phyloP scores from a whole-genome alignment of 495 filamentous ascomycete genomes.

The Schizothecium vesticola region DNA sequence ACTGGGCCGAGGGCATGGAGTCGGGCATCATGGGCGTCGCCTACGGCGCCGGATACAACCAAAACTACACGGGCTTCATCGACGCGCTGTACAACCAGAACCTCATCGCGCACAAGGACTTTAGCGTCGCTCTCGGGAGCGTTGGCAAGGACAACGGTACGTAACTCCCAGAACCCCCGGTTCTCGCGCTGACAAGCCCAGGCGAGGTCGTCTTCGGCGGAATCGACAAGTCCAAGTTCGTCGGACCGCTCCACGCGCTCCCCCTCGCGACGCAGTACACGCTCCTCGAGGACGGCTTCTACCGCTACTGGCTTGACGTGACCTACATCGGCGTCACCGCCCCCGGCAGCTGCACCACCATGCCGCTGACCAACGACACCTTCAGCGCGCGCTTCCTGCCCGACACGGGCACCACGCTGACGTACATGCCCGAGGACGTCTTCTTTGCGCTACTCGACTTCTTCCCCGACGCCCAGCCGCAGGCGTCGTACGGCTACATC shows the following conservation, averaged over 20 bases:
- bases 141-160: constrained; percentile 15
- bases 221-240: constrained; percentile 74
- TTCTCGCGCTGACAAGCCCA: constrained; percentile 12
- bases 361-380: constrained; percentile 40
- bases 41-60: constrained; percentile 50
- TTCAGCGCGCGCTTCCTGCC: constrained; percentile 54
- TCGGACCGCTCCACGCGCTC: constrained; percentile 54
- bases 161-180: neutral
- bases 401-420: constrained; percentile 74
- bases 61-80: constrained; percentile 72
- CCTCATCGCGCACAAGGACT: constrained; percentile 69
- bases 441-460: constrained; percentile 50
- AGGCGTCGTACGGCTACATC: constrained; percentile 41
- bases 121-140: constrained; percentile 54
- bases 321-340: constrained; percentile 48
- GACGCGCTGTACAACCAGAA: constrained; percentile 50
- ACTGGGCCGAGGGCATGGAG: constrained; percentile 17
- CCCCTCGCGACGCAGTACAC: constrained; percentile 13
- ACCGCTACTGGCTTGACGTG: constrained; percentile 31
- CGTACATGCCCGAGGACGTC: constrained; percentile 66
- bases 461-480: constrained; percentile 48
- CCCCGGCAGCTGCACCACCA: constrained; percentile 30
- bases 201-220: constrained; percentile 86
- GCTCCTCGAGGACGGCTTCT: constrained; percentile 16
- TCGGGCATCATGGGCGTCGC: constrained; percentile 65